Evolutionary conservation across 768 basidiomycete genomes (phyloP).

Genomic region (Boletales sp.): DNA sequence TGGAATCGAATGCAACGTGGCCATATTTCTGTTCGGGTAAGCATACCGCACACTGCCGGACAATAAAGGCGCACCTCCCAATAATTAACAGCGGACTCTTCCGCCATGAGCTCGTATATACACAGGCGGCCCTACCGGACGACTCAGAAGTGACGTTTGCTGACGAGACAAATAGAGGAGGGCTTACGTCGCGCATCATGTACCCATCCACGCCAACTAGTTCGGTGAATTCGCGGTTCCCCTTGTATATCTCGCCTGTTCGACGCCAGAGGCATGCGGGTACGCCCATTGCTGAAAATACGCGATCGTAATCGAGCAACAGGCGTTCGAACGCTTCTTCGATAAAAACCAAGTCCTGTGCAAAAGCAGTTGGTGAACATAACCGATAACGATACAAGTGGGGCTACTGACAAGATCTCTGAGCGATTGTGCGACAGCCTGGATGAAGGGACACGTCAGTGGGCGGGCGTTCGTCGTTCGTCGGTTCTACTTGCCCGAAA

Average conservation of each 20-base stretch:
- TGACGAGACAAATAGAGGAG: background rate
- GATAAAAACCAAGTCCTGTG: slow-evolving; percentile 90
- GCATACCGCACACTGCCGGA: background rate
- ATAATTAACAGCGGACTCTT: slow-evolving; percentile 94
- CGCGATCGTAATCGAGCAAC: slow-evolving; percentile 92
- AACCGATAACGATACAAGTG: background rate
- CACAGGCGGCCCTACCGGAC: slow-evolving; percentile 73
- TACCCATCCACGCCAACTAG: slow-evolving; percentile 83
- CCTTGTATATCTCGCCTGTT: slow-evolving; percentile 98
- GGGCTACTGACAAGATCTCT: slow-evolving; percentile 61
- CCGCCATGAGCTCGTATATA: slow-evolving; percentile 98
- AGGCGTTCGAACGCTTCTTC: slow-evolving; percentile 97
- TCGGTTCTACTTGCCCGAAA: slow-evolving; percentile 56
- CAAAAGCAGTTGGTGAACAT: background rate
- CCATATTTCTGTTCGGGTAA: slow-evolving; percentile 77
- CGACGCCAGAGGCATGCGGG: slow-evolving; percentile 96
- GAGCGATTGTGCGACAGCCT: slow-evolving; percentile 83
- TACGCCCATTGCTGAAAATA: slow-evolving; percentile 93
- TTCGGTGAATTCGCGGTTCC: slow-evolving; percentile 92
- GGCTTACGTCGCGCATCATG: slow-evolving; percentile 81
- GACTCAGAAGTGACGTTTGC: background rate
- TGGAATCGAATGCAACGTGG: slow-evolving; percentile 87
- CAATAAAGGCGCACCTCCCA: slow-evolving; percentile 70
- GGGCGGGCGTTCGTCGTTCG: background rate
- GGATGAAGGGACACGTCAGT: background rate